Evolutionary conservation across 164 flowering plant genomes (phyloP).

Genomic region (Taxillus chinensis): DNA sequence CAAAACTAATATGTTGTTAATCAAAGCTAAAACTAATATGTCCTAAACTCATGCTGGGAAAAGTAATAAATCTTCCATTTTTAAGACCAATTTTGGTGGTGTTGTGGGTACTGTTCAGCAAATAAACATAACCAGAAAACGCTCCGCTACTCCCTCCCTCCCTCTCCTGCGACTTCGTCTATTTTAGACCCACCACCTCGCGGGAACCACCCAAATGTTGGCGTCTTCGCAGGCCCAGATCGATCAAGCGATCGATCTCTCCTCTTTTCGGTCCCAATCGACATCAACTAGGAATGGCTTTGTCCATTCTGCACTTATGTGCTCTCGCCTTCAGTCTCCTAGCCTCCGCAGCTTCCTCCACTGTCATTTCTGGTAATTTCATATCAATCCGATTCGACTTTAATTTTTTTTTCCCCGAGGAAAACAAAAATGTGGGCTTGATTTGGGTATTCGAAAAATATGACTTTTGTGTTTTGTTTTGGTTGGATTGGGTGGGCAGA

Average conservation of each 20-base stretch:
- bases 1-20: too few species aligned
- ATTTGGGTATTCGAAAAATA: neutral
- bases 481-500: conserved; percentile 13
- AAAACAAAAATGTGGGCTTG: neutral
- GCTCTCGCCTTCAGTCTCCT: conserved; percentile 15
- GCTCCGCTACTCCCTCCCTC: neutral
- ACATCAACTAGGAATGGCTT: conserved; percentile 2
- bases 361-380: conserved; percentile 21
- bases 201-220: neutral
- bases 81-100: too few species aligned
- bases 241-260: neutral
- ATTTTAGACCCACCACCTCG: too few species aligned
- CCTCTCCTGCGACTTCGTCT: neutral
- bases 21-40: too few species aligned
- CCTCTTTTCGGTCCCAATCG: neutral
- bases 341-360: conserved; percentile 16
- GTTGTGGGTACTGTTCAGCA: too few species aligned
- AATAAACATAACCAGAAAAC: too few species aligned
- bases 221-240: neutral
- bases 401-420: neutral
- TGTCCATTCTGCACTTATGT: neutral
- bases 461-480: neutral
- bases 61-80: too few species aligned
- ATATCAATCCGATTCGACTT: too few species aligned
- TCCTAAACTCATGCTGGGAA: too few species aligned